Evolutionary conservation across 2,329 filamentous ascomycete genomes (phyloP).

Genomic region (Microdochium nivale): DNA sequence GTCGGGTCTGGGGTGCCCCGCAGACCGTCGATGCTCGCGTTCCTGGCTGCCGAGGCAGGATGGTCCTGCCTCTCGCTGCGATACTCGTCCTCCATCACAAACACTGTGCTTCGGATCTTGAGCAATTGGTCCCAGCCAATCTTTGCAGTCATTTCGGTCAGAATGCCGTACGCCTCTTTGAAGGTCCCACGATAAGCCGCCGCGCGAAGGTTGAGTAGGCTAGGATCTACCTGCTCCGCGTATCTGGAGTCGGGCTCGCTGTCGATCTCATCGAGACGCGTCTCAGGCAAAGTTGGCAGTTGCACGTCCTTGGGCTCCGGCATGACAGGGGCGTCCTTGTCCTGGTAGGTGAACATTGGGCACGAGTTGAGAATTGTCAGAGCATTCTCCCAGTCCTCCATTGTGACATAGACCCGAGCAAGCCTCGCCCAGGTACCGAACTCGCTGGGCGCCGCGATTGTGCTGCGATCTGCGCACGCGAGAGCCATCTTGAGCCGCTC

Average conservation of each 20-base stretch:
- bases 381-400: conserved; percentile 96
- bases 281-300: conserved; percentile 81
- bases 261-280: conserved; percentile 90
- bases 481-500: conserved; percentile 76
- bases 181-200: conserved; percentile 92
- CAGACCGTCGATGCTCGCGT: conserved; percentile 71
- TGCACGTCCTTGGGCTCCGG: conserved; percentile 84
- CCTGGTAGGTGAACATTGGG: conserved; percentile 99
- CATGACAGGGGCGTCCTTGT: conserved; percentile 93
- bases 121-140: conserved; percentile 97
- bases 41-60: conserved; percentile 41
- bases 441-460: conserved; percentile 90
- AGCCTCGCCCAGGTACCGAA: conserved; percentile 94
- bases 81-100: conserved; percentile 99
- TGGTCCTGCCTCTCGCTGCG: conserved; percentile 72
- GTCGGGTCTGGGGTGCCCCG: conserved; percentile 58
- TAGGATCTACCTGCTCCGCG: conserved; percentile 79
- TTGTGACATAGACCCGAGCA: conserved; percentile 84
- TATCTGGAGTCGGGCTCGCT: conserved; percentile 78
- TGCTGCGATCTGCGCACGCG: conserved; percentile 88
- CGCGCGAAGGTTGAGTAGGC: conserved; percentile 75
- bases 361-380: conserved; percentile 94
- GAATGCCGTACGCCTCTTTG: conserved; percentile 83
- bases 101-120: conserved; percentile 91
- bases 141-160: conserved; percentile 92